phyloP scores from a whole-genome alignment of 148 eudicot genomes.

The Diospyros lotus region DNA sequence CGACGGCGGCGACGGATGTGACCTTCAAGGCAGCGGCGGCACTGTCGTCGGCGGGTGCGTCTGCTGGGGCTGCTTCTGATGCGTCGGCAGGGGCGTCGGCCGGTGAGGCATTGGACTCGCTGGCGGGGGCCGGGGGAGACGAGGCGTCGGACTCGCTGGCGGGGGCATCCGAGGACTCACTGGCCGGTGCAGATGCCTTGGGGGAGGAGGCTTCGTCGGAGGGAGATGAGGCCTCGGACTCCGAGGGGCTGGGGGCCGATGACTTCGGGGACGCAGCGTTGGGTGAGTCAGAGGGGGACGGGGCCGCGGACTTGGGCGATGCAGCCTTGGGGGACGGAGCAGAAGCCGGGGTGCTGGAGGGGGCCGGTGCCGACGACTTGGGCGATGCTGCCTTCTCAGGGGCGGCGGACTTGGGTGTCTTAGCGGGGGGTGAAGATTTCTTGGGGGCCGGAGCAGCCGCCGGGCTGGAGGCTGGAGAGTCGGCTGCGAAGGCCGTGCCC shows the following conservation, averaged over 20 bases:
- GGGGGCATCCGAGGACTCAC: slow-evolving; percentile 3
- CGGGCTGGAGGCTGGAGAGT: slow-evolving; percentile 3
- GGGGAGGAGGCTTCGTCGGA: slow-evolving; percentile 3
- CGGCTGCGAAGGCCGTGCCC: slow-evolving; percentile 9
- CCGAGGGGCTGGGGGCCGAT: not conserved
- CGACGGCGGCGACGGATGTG: slow-evolving; percentile 10
- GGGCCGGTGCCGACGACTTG: too few relatives aligned
- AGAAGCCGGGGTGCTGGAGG: too few relatives aligned
- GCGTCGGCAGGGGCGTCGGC: not conserved
- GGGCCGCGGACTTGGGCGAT: slow-evolving; percentile 15
- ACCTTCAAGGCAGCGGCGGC: slow-evolving; percentile 13
- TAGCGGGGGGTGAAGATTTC: not conserved
- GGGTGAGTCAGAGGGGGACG: not conserved
- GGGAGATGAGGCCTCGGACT: not conserved
- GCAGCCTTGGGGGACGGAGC: too few relatives aligned
- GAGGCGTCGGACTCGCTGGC: not conserved
- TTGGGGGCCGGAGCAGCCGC: slow-evolving; percentile 2
- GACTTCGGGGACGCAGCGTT: slow-evolving; percentile 8
- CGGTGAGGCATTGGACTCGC: too few relatives aligned
- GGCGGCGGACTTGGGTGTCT: not conserved
- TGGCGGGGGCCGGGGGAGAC: not conserved
- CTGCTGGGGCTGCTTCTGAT: not conserved
- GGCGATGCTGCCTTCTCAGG: too few relatives aligned
- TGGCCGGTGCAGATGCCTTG: not conserved
- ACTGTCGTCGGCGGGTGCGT: not conserved